phyloP scores from a whole-genome alignment of 306 rosid species.

The Oxytropis ochrocephala region DNA sequence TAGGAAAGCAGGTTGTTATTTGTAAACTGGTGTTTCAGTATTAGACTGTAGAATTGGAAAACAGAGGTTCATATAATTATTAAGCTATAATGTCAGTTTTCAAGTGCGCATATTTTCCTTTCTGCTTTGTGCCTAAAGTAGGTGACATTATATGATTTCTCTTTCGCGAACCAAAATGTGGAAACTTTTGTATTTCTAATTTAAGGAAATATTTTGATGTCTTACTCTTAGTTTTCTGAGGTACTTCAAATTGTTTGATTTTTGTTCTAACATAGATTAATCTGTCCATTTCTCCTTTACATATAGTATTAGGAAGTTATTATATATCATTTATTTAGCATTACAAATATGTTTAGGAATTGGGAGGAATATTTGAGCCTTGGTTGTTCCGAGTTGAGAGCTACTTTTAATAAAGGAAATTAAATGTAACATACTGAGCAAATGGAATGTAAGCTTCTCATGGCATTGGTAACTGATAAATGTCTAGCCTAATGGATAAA shows the following conservation, averaged over 20 bases:
- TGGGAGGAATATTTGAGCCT: background rate
- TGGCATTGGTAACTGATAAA: background rate
- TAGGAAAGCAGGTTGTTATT: background rate
- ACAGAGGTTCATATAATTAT: background rate
- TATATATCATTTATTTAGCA: background rate
- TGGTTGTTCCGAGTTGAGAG: background rate
- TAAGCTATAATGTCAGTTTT: background rate
- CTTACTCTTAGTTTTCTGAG: background rate
- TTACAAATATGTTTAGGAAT: background rate
- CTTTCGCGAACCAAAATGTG: background rate
- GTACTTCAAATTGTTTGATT: background rate
- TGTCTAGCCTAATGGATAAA: background rate
- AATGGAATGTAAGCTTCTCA: conserved; percentile 4
- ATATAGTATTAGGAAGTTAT: background rate
- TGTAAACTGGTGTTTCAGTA: background rate
- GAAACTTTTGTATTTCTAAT: background rate
- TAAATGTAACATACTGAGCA: background rate
- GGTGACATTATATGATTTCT: background rate
- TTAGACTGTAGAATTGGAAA: background rate
- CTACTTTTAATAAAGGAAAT: background rate
- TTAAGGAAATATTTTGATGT: background rate
- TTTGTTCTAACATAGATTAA: background rate
- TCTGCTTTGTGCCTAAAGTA: background rate
- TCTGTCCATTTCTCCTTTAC: background rate
- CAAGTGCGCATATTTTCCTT: background rate